phyloP scores from a whole-genome alignment of 805 yeast genomes.

The Cyberlindnera nakhonratchasimensis region DNA sequence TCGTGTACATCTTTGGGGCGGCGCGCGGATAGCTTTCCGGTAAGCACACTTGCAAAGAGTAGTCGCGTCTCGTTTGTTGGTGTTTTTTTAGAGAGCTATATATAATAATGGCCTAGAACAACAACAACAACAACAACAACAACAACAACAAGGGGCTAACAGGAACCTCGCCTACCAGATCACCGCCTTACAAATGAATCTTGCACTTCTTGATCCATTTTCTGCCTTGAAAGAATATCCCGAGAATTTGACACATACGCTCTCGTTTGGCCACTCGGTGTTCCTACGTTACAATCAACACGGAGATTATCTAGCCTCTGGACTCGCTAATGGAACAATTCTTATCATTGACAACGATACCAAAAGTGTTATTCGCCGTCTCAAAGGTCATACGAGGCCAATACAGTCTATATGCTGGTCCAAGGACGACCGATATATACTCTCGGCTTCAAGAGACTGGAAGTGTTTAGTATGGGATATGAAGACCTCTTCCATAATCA shows the following conservation, averaged over 20 bases:
- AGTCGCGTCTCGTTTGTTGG: constrained; percentile 4
- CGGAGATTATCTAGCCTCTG: constrained; percentile 87
- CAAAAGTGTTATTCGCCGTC: constrained; percentile 48
- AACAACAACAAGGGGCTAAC: no score
- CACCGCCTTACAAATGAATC: constrained; percentile 49
- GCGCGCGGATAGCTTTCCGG: neutral
- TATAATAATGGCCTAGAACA: no score
- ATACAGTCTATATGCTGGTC: constrained; percentile 80
- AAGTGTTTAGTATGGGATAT: constrained; percentile 79
- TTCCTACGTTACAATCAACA: constrained; percentile 62
- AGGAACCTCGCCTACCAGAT: no score
- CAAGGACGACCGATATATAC: constrained; percentile 58
- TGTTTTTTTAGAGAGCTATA: no score
- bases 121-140: no score
- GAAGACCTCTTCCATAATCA: constrained; percentile 36
- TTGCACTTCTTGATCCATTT: constrained; percentile 84
- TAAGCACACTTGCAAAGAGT: neutral
- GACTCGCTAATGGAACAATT: constrained; percentile 69
- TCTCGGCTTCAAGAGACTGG: constrained; percentile 82
- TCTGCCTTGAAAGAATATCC: constrained; percentile 91
- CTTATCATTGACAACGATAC: constrained; percentile 74
- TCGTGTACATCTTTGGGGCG: neutral
- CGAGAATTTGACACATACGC: constrained; percentile 69
- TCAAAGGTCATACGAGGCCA: constrained; percentile 66
- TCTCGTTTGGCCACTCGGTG: constrained; percentile 64